Percentiles rank a stretch among this genome's conserved stretches.
Conservation (phyloP, 371 early-diverging fungal species). For the Mucor racemosus region DNA sequence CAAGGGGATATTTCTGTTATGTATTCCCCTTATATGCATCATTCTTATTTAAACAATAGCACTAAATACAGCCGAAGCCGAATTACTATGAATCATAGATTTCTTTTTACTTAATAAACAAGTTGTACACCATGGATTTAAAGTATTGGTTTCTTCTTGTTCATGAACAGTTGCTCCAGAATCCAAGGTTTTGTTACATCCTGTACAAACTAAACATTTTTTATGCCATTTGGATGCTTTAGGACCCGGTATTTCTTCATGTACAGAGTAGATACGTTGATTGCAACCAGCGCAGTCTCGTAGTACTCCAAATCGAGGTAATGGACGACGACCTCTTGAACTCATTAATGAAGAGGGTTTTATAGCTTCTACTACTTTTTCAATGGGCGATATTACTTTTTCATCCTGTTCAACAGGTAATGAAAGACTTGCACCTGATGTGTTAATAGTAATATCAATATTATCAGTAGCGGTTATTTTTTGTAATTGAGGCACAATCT, state of each 20-base stretch:
- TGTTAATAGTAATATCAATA: not conserved
- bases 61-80: conserved; percentile 6
- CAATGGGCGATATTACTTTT: not conserved
- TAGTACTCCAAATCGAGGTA: conserved; percentile 44
- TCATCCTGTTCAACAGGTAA: not conserved
- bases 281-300: conserved; percentile 46
- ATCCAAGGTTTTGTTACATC: conserved; percentile 46
- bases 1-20: not conserved
- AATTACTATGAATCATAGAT: not conserved
- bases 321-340: conserved; percentile 33
- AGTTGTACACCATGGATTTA: conserved; percentile 42
- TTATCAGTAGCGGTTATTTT: not conserved
- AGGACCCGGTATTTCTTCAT: conserved; percentile 53
- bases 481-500: conserved; percentile 45
- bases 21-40: conserved; percentile 1
- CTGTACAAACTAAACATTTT: conserved; percentile 41
- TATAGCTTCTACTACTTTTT: not conserved
- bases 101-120: conserved; percentile 35
- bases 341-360: conserved; percentile 46
- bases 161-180: conserved; percentile 44
- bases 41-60: conserved; percentile 3
- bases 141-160: conserved; percentile 17
- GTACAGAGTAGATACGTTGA: conserved; percentile 41
- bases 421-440: too few relatives aligned
- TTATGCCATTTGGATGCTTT: conserved; percentile 50